A percentile compares a stretch with the other conserved stretches of the same genome.
Evolutionary conservation across 1,139 yeast species (phyloP).

Genomic region (Casaregolazyma suthepensis): DNA sequence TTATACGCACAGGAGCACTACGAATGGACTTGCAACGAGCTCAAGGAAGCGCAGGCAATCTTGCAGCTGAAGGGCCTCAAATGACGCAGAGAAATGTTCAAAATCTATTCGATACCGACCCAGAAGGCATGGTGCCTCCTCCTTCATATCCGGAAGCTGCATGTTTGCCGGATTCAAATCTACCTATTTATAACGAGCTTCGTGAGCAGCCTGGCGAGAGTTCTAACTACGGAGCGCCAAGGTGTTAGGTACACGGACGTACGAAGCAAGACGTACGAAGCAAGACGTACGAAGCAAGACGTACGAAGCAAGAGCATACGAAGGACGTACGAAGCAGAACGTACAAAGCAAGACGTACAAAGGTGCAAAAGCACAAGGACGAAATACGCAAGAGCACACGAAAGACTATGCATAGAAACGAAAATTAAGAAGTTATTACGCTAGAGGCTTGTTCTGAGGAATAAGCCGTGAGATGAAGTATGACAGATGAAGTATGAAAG

Average conservation of each 20-base stretch:
- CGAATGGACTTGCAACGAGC: conserved; percentile 23
- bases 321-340: too few relatives aligned
- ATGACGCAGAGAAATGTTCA: conserved; percentile 11
- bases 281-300: too few relatives aligned
- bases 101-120: neutral
- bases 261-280: too few relatives aligned
- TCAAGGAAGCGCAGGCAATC: conserved; percentile 3
- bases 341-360: too few relatives aligned
- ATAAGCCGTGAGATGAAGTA: too few relatives aligned
- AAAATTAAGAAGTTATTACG: too few relatives aligned
- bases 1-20: conserved; percentile 24
- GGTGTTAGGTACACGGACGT: too few relatives aligned
- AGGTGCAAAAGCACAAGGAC: too few relatives aligned
- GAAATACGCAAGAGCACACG: too few relatives aligned
- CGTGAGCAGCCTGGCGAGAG: neutral
- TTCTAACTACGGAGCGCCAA: neutral
- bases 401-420: neutral
- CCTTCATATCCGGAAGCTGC: conserved; percentile 22
- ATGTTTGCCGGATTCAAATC: conserved; percentile 10
- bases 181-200: conserved; percentile 17
- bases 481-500: too few relatives aligned
- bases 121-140: conserved; percentile 16
- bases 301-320: too few relatives aligned
- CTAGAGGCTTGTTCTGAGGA: too few relatives aligned
- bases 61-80: conserved; percentile 4